Evolutionary conservation across 2,329 filamentous ascomycete species (phyloP).

Genomic region (Volutella citrinella): DNA sequence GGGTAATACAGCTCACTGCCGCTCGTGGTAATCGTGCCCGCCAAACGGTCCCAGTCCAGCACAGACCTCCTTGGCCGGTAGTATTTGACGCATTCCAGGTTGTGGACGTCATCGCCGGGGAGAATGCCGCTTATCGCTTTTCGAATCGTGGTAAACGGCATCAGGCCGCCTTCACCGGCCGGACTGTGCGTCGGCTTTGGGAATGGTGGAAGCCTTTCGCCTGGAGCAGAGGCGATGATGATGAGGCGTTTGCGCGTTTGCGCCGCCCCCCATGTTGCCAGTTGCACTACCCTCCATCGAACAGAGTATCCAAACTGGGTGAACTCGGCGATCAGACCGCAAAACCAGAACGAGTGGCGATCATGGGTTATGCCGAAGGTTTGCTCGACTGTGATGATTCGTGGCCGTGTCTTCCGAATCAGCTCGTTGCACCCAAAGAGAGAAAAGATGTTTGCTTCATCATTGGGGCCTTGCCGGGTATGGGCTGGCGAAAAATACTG

Average conservation of each 20-base stretch:
- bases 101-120: constrained; percentile 37
- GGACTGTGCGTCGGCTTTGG: constrained; percentile 59
- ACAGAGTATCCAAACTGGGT: constrained; percentile 66
- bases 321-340: constrained; percentile 60
- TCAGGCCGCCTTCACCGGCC: constrained; percentile 31
- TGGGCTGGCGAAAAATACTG: constrained; percentile 74
- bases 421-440: constrained; percentile 53
- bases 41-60: constrained; percentile 48
- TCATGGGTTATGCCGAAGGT: constrained; percentile 64
- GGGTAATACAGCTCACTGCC: constrained; percentile 65
- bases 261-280: constrained; percentile 49
- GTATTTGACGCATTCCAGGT: constrained; percentile 26
- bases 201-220: constrained; percentile 66
- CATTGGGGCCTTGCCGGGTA: constrained; percentile 63
- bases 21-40: constrained; percentile 61
- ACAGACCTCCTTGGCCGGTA: constrained; percentile 29
- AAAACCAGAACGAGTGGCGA: constrained; percentile 54
- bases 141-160: constrained; percentile 42
- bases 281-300: constrained; percentile 60
- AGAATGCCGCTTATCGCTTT: constrained; percentile 38
- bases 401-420: constrained; percentile 56
- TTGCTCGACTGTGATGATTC: constrained; percentile 76
- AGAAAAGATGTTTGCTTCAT: constrained; percentile 66
- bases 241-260: constrained; percentile 51
- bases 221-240: constrained; percentile 61